Evolutionary conservation across 108 stramenopile genomes (phyloP).

Genomic region (Pseudonitzschia delicatissima): DNA sequence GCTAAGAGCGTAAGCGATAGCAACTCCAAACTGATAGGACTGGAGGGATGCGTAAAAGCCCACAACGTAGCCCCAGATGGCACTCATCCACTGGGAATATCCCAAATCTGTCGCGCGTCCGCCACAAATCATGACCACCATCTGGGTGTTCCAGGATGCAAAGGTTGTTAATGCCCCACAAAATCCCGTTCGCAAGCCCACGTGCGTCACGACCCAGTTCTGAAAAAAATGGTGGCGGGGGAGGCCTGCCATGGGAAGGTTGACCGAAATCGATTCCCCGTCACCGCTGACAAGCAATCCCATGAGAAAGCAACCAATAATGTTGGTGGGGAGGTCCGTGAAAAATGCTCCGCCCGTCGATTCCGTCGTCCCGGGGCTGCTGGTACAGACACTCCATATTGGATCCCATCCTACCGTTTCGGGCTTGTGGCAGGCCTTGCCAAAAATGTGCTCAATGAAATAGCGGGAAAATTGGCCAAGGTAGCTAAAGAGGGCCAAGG

Average conservation of each 20-base stretch:
- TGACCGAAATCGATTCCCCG: constrained; percentile 19
- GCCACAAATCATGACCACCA: constrained; percentile 60
- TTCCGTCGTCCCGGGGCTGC: constrained; percentile 41
- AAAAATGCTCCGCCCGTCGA: constrained; percentile 74
- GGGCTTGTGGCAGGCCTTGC: background rate
- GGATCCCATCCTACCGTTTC: constrained; percentile 13
- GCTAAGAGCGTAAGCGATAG: background rate
- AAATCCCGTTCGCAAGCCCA: constrained; percentile 51
- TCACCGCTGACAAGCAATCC: constrained; percentile 37
- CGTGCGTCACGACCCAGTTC: constrained; percentile 37
- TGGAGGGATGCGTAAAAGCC: constrained; percentile 45
- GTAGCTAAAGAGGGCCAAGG: constrained; percentile 9
- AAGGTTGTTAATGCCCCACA: constrained; percentile 78
- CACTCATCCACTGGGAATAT: constrained; percentile 10
- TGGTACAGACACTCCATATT: constrained; percentile 43
- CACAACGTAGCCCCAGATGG: constrained; percentile 70
- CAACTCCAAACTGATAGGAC: constrained; percentile 31
- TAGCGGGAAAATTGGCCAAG: background rate
- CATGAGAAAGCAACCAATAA: constrained; percentile 62
- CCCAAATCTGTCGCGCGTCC: background rate
- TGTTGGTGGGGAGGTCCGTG: constrained; percentile 60
- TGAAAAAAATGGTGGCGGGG: constrained; percentile 55
- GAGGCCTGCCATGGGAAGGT: constrained; percentile 43
- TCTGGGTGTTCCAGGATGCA: constrained; percentile 78
- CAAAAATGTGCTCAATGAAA: background rate